Conservation (phyloP, 306 rosid species). For the Alnus glutinosa region DNA sequence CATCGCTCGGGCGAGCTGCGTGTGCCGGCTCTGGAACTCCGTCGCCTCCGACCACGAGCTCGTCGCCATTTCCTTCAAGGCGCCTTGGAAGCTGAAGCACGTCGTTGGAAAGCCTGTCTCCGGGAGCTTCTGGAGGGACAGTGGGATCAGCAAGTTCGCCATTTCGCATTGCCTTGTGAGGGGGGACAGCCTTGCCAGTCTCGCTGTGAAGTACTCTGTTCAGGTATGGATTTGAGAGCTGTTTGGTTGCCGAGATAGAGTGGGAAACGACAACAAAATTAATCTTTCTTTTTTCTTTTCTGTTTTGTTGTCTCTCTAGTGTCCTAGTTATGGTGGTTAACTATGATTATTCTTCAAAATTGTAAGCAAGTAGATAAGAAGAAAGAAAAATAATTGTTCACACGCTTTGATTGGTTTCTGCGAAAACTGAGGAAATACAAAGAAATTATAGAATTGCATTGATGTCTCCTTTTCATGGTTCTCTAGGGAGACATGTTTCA, state of each 20-base stretch:
- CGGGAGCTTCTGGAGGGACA: constrained; percentile 92
- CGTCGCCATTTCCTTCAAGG: constrained; percentile 48
- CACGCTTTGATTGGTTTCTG: constrained; percentile 6
- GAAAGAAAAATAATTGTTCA: too few species aligned
- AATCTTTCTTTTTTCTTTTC: not conserved
- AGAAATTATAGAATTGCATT: not conserved
- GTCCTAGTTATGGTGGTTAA: not conserved
- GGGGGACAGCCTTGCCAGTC: constrained; percentile 81
- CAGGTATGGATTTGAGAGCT: constrained; percentile 43
- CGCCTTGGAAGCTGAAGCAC: constrained; percentile 70
- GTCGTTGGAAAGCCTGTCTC: constrained; percentile 70
- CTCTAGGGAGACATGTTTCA: not conserved
- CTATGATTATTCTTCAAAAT: not conserved
- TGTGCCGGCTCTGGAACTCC: constrained; percentile 79
- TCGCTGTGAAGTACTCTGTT: constrained; percentile 88
- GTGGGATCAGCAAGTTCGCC: constrained; percentile 69
- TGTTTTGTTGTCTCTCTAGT: not conserved
- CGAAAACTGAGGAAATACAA: not conserved
- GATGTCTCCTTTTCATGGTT: too few species aligned
- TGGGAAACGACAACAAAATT: not conserved
- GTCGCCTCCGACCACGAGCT: constrained; percentile 82
- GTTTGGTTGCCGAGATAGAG: constrained; percentile 19
- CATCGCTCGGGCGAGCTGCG: constrained; percentile 82
- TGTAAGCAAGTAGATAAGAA: not conserved
- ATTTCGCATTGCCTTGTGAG: constrained; percentile 68